A percentile compares a stretch with the other conserved stretches of the same genome.
These are phyloP conservation scores for Yarrowia sp. DNA, from an alignment of 805 yeast species.

Conservation along the genomic window DNA sequence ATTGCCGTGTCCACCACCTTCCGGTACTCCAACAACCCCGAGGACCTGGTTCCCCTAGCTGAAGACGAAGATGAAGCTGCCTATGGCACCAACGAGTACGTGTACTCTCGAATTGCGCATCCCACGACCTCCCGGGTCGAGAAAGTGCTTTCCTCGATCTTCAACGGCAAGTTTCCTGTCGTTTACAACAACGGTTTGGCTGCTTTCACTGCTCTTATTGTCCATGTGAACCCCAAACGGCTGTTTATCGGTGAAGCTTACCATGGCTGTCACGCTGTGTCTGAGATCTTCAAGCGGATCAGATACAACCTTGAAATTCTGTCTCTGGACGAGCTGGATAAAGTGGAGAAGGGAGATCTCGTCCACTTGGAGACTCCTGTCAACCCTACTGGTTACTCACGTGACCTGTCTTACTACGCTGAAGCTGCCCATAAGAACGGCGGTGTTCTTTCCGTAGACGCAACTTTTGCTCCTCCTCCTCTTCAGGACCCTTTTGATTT, in stretches of 20 bases:
- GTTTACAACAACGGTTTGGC: slow-evolving; percentile 80
- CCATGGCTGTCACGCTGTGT: slow-evolving; percentile 82
- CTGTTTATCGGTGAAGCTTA: slow-evolving; percentile 81
- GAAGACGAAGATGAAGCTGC: slow-evolving; percentile 42
- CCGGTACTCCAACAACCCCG: slow-evolving; percentile 68
- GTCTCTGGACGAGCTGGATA: slow-evolving; percentile 52
- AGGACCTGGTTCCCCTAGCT: slow-evolving; percentile 56
- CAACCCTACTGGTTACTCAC: slow-evolving; percentile 77
- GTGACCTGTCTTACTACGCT: slow-evolving; percentile 68
- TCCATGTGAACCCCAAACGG: slow-evolving; percentile 72
- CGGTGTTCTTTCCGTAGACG: slow-evolving; percentile 74
- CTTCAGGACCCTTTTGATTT: slow-evolving; percentile 77
- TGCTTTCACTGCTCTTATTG: slow-evolving; percentile 79
- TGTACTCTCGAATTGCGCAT: slow-evolving; percentile 78
- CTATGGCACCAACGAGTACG: slow-evolving; percentile 48
- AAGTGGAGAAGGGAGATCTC: slow-evolving; percentile 69
- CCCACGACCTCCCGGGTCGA: slow-evolving; percentile 77
- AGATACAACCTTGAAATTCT: slow-evolving; percentile 53
- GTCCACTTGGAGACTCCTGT: slow-evolving; percentile 88
- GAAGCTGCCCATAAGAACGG: slow-evolving; percentile 78
- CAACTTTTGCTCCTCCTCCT: slow-evolving; percentile 96
- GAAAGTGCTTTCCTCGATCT: slow-evolving; percentile 62
- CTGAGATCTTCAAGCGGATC: slow-evolving; percentile 66
- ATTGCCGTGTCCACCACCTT: slow-evolving; percentile 83
- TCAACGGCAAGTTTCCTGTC: slow-evolving; percentile 66